Base-by-base conservation (phyloP, 2,329 filamentous ascomycete genomes). In the Aspergillus sojae region DNA sequence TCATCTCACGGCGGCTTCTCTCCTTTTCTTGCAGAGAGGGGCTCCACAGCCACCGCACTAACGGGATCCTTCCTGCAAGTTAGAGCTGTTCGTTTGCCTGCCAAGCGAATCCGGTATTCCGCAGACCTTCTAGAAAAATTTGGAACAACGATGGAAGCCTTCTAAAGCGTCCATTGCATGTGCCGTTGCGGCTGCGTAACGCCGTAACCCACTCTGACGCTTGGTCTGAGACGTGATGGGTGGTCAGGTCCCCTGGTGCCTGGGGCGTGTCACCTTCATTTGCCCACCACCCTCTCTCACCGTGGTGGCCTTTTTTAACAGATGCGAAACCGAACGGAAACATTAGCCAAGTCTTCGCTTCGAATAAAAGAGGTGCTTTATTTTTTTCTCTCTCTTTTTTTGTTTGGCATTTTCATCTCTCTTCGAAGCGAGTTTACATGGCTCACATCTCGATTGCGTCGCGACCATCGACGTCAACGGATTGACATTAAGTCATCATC, bases 71-170 rank as follows among this genome's bases (percentile, higher is more conserved):
- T 56, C 62, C 63, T 59, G 43, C 55, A 56, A 48, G 46, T 43
- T 21, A 34, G 19, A 41, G 19, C 52, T 55, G 58, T 43, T 63
- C 34, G 43, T 52, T 39, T 36, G 39, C 34, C 48, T 57, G 68
- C 68, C 65, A 70, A 68, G 60, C 56, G 50, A 59, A 59, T 60
- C 62, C 63, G 64, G 67, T 52, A 62, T 68, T 70, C 68, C 58
- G 61, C 19, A 58, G 63, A 62, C 60, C 68, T 70, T 70, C 67
- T 65, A 68, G 67, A 68, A 68, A 60, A 62, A 16, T 57, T 64
- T 57, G 61, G 63, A 65, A 68, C 54, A 41, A 41, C 34, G 26
- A 65, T 65, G 65, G 65, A 64, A 65, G 65, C 39, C 58, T 65
- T 63, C 63, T 64, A 63, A 62, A 61, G 57, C 62, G 55, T 43